Evolutionary conservation across 2,329 filamentous ascomycete genomes (phyloP).

Genomic region (Pseudocercospora pini-densiflorae): DNA sequence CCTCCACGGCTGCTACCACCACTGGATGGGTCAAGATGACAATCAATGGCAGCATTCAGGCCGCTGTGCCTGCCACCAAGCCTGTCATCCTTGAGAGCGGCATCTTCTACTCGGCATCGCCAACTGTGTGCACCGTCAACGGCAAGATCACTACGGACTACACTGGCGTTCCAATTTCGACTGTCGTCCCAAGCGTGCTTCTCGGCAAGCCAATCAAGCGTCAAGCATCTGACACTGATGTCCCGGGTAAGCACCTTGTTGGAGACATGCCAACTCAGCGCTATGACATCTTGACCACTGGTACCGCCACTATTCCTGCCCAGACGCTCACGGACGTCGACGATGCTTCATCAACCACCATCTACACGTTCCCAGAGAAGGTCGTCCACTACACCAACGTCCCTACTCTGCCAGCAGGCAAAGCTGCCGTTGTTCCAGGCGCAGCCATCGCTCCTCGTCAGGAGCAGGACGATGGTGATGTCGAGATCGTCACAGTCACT

Average conservation of each 20-base stretch:
- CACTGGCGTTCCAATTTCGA: not conserved
- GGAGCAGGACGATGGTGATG: not conserved
- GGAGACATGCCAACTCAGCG: slow-evolving; percentile 3
- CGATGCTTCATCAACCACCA: not conserved
- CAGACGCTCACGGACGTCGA: slow-evolving; percentile 2
- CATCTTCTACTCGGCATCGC: not conserved
- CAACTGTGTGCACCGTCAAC: not conserved
- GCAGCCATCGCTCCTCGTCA: not conserved
- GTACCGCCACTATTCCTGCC: not conserved
- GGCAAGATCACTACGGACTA: not conserved
- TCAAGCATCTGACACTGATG: not conserved
- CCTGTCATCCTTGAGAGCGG: not conserved
- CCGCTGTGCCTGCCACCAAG: not conserved
- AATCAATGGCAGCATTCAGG: not conserved
- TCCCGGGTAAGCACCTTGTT: not conserved
- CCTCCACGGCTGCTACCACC: not conserved
- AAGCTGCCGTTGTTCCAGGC: not conserved
- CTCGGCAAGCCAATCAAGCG: slow-evolving; percentile 1
- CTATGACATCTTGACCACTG: slow-evolving; percentile 7
- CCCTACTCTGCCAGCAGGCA: not conserved
- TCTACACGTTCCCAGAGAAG: not conserved
- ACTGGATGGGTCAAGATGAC: not conserved
- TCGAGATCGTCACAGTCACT: not conserved
- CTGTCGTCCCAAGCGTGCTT: not conserved
- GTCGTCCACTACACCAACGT: not conserved